A percentile compares a stretch with the other conserved stretches of the same genome.
Evolutionary conservation across 2,329 filamentous ascomycete genomes (phyloP).

Genomic region (Phaeosphaeriaceae sp.): DNA sequence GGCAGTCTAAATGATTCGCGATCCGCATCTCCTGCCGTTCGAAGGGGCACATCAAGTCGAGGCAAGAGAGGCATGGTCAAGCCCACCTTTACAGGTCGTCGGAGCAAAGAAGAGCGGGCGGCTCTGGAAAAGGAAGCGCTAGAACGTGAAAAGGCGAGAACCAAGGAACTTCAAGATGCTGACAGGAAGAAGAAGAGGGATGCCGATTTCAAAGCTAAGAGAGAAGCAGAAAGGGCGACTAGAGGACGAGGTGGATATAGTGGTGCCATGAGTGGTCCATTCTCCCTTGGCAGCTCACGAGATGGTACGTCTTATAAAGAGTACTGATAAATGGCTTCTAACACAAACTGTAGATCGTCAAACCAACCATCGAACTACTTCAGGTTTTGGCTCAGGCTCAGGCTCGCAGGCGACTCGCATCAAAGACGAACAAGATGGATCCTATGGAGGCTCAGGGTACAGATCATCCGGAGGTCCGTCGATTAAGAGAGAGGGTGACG

Average conservation of each 20-base stretch:
- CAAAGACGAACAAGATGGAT: slow-evolving; percentile 42
- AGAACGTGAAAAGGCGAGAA: slow-evolving; percentile 48
- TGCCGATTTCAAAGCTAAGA: slow-evolving; percentile 25
- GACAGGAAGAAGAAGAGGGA: slow-evolving; percentile 31
- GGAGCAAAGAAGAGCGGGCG: slow-evolving; percentile 54
- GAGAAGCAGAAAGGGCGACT: slow-evolving; percentile 34
- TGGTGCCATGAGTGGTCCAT: slow-evolving; percentile 50
- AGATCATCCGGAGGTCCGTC: slow-evolving; percentile 21
- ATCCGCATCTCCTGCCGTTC: slow-evolving; percentile 38
- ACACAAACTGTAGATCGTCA: slow-evolving; percentile 29
- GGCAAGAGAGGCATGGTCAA: slow-evolving; percentile 40
- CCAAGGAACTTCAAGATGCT: slow-evolving; percentile 42
- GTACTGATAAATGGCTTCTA: background rate
- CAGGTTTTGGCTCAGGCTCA: slow-evolving; percentile 34
- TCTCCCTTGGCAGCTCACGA: slow-evolving; percentile 43
- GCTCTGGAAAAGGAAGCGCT: slow-evolving; percentile 50
- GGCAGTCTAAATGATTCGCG: slow-evolving; percentile 38
- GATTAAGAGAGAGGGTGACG: slow-evolving; percentile 45
- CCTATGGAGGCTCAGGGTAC: slow-evolving; percentile 18
- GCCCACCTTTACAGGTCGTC: slow-evolving; percentile 52
- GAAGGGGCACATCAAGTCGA: slow-evolving; percentile 30
- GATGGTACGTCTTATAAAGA: slow-evolving; percentile 26
- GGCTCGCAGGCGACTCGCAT: slow-evolving; percentile 38
- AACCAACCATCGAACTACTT: slow-evolving; percentile 23
- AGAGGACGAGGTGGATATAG: slow-evolving; percentile 53